phyloP scores from a whole-genome alignment of 208 protist genomes.

The Leishmania guyanensis region DNA sequence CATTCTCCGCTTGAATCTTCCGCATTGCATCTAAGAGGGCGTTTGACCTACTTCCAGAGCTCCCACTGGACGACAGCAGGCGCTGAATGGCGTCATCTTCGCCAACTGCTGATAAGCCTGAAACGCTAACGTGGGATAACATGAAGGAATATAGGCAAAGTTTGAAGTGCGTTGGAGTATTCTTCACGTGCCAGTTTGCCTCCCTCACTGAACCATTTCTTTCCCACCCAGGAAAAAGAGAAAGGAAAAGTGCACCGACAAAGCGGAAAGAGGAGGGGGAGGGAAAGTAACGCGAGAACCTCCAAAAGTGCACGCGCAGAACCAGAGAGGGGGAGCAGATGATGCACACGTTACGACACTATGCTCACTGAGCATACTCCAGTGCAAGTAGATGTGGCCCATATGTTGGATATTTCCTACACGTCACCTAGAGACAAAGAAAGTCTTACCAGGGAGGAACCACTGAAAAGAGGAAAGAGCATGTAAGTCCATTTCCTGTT shows the following conservation, averaged over 20 bases:
- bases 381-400: background rate
- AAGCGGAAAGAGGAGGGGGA: background rate
- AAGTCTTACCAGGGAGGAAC: too few species aligned
- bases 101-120: constrained; percentile 38
- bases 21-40: constrained; percentile 38
- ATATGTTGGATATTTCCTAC: background rate
- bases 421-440: too few species aligned
- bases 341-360: background rate
- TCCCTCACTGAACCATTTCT: background rate
- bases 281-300: background rate
- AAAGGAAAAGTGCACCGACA: background rate
- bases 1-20: constrained; percentile 38
- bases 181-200: background rate
- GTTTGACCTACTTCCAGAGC: constrained; percentile 9
- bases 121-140: constrained; percentile 53
- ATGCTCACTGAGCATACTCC: too few species aligned
- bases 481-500: background rate
- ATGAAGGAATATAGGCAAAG: background rate
- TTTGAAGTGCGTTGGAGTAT: background rate
- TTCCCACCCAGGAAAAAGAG: background rate
- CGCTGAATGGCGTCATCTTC: constrained; percentile 52
- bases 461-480: too few species aligned
- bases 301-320: background rate
- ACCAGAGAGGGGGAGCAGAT: background rate
- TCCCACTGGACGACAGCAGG: constrained; percentile 27